Conservation (phyloP, 345 rosid species). For the Lumnitzera racemosa region DNA sequence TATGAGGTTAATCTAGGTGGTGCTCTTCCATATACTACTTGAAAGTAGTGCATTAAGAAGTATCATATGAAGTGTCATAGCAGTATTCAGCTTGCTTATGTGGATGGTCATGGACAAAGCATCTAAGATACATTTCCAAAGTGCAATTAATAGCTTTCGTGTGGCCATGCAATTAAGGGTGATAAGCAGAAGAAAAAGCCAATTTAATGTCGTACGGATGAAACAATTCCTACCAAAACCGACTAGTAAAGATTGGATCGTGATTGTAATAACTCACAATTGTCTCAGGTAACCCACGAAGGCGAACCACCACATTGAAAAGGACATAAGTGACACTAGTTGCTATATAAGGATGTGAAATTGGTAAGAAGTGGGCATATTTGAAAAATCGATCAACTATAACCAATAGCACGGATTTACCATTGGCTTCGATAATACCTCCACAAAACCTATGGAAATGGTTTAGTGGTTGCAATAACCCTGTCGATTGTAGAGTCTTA, state of each 20-base stretch:
- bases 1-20: too few relatives aligned
- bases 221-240: background rate
- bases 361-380: background rate
- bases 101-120: background rate
- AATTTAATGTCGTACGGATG: background rate
- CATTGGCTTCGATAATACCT: background rate
- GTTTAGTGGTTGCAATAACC: too few relatives aligned
- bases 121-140: background rate
- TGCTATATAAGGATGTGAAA: background rate
- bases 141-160: background rate
- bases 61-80: too few relatives aligned
- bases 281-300: background rate
- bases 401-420: background rate
- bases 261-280: background rate
- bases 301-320: background rate
- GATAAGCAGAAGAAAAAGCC: background rate
- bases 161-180: background rate
- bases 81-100: background rate
- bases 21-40: too few relatives aligned
- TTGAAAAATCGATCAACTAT: background rate
- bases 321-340: background rate
- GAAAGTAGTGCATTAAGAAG: too few relatives aligned
- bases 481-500: too few relatives aligned
- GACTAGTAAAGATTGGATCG: background rate
- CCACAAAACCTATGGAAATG: background rate